These are phyloP conservation scores for Mallotus repandus DNA, from an alignment of 441 rosid species.

Conservation along the genomic window DNA sequence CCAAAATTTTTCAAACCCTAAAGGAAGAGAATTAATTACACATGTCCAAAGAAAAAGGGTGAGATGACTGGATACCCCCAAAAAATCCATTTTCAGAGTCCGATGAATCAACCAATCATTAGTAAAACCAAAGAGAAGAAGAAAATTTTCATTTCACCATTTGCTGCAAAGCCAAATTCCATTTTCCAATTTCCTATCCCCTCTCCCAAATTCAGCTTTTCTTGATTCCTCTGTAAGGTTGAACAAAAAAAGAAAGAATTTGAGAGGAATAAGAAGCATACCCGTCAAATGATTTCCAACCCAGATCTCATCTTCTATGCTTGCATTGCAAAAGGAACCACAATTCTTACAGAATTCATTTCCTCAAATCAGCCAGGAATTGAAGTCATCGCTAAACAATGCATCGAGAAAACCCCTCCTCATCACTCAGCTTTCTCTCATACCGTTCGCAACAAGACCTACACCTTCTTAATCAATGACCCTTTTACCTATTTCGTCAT, in stretches of 20 bases:
- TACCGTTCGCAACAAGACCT: slow-evolving; percentile 49
- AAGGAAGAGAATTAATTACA: background rate
- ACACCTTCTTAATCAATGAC: slow-evolving; percentile 60
- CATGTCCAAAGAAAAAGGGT: background rate
- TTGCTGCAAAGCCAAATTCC: background rate
- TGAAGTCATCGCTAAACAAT: slow-evolving; percentile 48
- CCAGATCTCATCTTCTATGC: slow-evolving; percentile 56
- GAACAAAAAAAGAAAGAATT: background rate
- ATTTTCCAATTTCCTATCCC: background rate
- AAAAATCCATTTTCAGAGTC: background rate
- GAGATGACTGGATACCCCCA: background rate
- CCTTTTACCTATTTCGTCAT: slow-evolving; percentile 65
- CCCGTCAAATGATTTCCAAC: slow-evolving; percentile 55
- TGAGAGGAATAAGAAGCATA: background rate
- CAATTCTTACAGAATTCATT: slow-evolving; percentile 58
- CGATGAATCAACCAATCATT: background rate
- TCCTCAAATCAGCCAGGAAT: slow-evolving; percentile 50
- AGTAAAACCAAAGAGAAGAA: too few species aligned
- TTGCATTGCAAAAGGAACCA: slow-evolving; percentile 65
- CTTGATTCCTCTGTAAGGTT: background rate
- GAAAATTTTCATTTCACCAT: background rate
- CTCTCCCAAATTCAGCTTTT: background rate
- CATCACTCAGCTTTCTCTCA: slow-evolving; percentile 75
- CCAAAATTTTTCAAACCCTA: slow-evolving; percentile 26
- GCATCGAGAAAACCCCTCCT: slow-evolving; percentile 66